Evolutionary conservation across 768 basidiomycete species (phyloP).

Genomic region (Lactifluus hygrophoroides): DNA sequence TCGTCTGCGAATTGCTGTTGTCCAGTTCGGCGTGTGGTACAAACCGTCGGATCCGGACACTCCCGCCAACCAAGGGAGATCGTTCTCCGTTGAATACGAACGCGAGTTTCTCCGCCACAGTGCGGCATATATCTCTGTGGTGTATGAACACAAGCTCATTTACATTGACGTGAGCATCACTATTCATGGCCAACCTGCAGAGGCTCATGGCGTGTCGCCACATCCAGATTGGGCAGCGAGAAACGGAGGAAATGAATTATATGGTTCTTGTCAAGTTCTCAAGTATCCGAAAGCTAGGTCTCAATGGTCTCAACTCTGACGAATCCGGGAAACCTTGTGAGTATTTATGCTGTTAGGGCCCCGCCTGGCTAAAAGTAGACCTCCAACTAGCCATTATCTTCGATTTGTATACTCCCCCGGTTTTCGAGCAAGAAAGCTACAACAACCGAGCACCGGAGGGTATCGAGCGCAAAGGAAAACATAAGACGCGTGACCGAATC

Average conservation of each 20-base stretch:
- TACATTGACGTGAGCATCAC: constrained; percentile 43
- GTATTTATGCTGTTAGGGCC: background rate
- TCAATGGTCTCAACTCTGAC: background rate
- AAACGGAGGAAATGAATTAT: constrained; percentile 1
- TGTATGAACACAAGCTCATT: constrained; percentile 61
- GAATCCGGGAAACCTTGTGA: background rate
- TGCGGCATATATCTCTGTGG: constrained; percentile 48
- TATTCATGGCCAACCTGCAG: background rate
- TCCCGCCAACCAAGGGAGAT: constrained; percentile 20
- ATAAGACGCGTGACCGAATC: background rate
- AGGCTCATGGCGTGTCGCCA: background rate
- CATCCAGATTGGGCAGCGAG: background rate
- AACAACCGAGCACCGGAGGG: constrained; percentile 33
- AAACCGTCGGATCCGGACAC: constrained; percentile 22
- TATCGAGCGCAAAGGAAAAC: background rate
- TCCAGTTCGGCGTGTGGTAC: constrained; percentile 63
- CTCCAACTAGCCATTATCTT: background rate
- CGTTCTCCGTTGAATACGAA: constrained; percentile 68
- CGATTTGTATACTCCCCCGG: constrained; percentile 36
- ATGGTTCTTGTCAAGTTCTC: constrained; percentile 6
- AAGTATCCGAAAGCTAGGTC: constrained; percentile 9
- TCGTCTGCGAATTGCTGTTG: constrained; percentile 44
- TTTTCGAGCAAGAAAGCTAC: constrained; percentile 51
- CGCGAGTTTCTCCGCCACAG: constrained; percentile 37
- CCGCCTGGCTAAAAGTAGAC: background rate